These are phyloP conservation scores for Candida corydali DNA, from an alignment of 805 yeast genomes.

Conservation along the genomic window DNA sequence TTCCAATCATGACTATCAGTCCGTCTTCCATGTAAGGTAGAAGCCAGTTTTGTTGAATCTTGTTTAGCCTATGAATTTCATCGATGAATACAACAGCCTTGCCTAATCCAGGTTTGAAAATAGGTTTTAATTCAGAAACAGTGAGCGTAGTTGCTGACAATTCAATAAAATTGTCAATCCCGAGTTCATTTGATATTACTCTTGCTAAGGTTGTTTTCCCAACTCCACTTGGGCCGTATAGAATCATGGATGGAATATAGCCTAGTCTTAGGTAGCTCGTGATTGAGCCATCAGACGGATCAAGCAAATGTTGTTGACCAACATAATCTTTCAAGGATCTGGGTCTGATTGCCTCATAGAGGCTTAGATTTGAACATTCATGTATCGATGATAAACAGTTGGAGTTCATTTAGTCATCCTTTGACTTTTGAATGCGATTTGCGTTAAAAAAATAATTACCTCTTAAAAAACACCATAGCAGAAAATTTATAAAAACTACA, in stretches of 20 bases:
- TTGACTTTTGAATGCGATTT: too few relatives aligned
- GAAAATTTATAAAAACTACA: too few relatives aligned
- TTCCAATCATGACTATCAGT: slow-evolving; percentile 78
- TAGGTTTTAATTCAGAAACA: slow-evolving; percentile 54
- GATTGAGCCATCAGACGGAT: slow-evolving; percentile 58
- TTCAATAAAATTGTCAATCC: slow-evolving; percentile 59
- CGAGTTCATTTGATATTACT: slow-evolving; percentile 52
- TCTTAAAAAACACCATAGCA: too few relatives aligned
- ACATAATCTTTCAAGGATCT: slow-evolving; percentile 59
- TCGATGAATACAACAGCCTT: slow-evolving; percentile 82
- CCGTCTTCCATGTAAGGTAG: slow-evolving; percentile 85
- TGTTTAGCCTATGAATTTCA: slow-evolving; percentile 86
- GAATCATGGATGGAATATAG: slow-evolving; percentile 77
- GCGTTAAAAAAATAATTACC: too few relatives aligned
- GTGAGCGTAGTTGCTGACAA: slow-evolving; percentile 80
- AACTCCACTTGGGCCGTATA: slow-evolving; percentile 97
- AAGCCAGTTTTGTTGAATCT: slow-evolving; percentile 83
- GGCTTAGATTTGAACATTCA: not conserved
- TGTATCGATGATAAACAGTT: too few relatives aligned
- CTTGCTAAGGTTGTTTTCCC: slow-evolving; percentile 86
- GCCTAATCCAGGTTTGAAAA: slow-evolving; percentile 17
- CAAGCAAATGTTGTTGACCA: slow-evolving; percentile 79
- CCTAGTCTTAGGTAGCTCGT: slow-evolving; percentile 60
- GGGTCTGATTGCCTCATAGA: slow-evolving; percentile 87
- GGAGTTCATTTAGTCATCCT: too few relatives aligned